Evolutionary conservation across 805 yeast species (phyloP).

Genomic region (Soucietia sequanensis): DNA sequence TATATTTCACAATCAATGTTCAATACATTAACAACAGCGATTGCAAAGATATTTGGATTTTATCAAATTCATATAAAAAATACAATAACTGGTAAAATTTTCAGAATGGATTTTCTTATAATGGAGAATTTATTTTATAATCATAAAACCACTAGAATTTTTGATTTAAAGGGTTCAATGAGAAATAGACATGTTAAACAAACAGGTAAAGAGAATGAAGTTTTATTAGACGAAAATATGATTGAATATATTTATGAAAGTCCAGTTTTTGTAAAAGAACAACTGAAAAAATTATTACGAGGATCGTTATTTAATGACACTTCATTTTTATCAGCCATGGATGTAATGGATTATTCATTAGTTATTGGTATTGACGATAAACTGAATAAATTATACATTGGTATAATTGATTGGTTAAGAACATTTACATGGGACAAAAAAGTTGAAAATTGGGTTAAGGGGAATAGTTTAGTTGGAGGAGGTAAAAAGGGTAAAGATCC

Average conservation of each 20-base stretch:
- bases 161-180: slow-evolving; percentile 98
- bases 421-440: slow-evolving; percentile 99
- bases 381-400: slow-evolving; percentile 72
- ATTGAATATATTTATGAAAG: slow-evolving; percentile 96
- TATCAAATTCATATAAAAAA: slow-evolving; percentile 89
- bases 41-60: slow-evolving; percentile 94
- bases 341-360: slow-evolving; percentile 96
- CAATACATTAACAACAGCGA: slow-evolving; percentile 90
- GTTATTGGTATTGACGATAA: slow-evolving; percentile 85
- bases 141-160: slow-evolving; percentile 76
- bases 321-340: slow-evolving; percentile 89
- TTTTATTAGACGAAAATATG: slow-evolving; percentile 94
- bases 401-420: slow-evolving; percentile 90
- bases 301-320: slow-evolving; percentile 97
- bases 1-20: slow-evolving; percentile 94
- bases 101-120: slow-evolving; percentile 86
- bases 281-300: slow-evolving; percentile 78
- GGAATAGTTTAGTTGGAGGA: slow-evolving; percentile 75
- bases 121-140: slow-evolving; percentile 95
- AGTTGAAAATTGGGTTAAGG: slow-evolving; percentile 98
- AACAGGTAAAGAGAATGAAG: slow-evolving; percentile 95
- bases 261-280: slow-evolving; percentile 90
- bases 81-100: slow-evolving; percentile 68
- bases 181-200: slow-evolving; percentile 94
- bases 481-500: slow-evolving; percentile 87